These are phyloP conservation scores for Leccinum disarticulatum DNA, from an alignment of 768 basidiomycete genomes.

Conservation along the genomic window DNA sequence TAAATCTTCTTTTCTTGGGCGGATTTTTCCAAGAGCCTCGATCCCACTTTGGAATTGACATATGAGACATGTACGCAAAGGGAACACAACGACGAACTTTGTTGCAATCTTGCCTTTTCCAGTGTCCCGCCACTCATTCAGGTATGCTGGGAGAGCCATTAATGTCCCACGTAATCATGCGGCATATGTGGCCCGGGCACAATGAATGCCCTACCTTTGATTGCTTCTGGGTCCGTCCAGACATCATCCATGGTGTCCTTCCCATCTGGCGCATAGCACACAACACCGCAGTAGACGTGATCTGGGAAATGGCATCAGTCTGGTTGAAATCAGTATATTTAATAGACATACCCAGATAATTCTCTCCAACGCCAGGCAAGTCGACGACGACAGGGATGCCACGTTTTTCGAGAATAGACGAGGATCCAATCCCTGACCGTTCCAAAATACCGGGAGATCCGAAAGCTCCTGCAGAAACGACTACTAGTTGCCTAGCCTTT, in stretches of 20 bases:
- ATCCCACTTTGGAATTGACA: neutral
- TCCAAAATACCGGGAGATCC: conserved; percentile 9
- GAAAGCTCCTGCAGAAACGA: conserved; percentile 6
- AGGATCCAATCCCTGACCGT: conserved; percentile 7
- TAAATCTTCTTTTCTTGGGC: neutral
- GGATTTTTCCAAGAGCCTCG: neutral
- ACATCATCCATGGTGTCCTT: conserved; percentile 1
- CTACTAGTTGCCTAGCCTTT: neutral
- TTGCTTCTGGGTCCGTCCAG: neutral
- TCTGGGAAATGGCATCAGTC: neutral
- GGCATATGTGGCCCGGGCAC: neutral
- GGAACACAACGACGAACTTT: neutral
- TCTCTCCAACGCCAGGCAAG: conserved; percentile 10
- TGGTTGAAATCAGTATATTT: neutral
- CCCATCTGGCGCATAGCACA: conserved; percentile 1
- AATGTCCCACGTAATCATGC: neutral
- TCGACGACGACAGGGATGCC: neutral
- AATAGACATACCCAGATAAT: conserved; percentile 1
- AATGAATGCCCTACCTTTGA: neutral
- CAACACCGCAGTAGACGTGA: neutral
- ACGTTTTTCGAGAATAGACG: neutral
- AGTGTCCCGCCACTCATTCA: neutral
- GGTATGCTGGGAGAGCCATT: neutral
- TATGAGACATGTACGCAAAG: neutral
- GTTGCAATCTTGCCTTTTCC: neutral